Evolutionary conservation across 2,329 filamentous ascomycete species (phyloP).

Genomic region (Botrytis deweyae): DNA sequence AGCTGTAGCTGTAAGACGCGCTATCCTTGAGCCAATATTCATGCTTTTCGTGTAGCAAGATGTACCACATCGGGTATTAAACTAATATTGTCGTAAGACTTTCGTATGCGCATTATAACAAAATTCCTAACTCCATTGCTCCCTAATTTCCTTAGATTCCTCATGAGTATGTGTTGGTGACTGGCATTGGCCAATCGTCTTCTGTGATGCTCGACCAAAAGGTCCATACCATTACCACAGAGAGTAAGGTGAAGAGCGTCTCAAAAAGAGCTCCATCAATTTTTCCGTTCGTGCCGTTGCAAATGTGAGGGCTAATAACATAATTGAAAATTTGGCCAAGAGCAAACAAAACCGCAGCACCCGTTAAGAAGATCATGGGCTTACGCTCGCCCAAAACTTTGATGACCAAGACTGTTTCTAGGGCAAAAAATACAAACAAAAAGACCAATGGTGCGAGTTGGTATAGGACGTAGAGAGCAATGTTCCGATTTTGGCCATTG

Average conservation of each 20-base stretch:
- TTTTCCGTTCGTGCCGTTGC: conserved; percentile 75
- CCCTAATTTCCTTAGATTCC: conserved; percentile 21
- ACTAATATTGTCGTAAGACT: conserved; percentile 36
- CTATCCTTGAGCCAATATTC: conserved; percentile 23
- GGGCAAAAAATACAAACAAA: conserved; percentile 80
- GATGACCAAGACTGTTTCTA: conserved; percentile 82
- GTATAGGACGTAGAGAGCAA: conserved; percentile 91
- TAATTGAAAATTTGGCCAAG: conserved; percentile 97
- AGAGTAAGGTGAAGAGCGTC: conserved; percentile 83
- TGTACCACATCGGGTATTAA: conserved; percentile 27
- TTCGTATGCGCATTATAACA: conserved; percentile 31
- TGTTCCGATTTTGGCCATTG: conserved; percentile 57
- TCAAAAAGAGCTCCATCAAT: conserved; percentile 94
- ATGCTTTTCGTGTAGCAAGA: conserved; percentile 30
- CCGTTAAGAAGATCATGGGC: conserved; percentile 85
- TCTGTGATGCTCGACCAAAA: conserved; percentile 99
- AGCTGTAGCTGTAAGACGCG: conserved; percentile 18
- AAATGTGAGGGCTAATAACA: conserved; percentile 87
- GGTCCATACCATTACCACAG: conserved; percentile 81
- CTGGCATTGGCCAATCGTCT: conserved; percentile 84
- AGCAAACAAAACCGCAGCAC: conserved; percentile 78
- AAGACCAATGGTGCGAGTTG: conserved; percentile 87
- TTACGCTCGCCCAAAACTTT: conserved; percentile 81
- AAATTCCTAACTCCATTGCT: conserved; percentile 35
- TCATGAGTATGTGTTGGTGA: conserved; percentile 37